Evolutionary conservation across 345 rosid genomes (phyloP).

Genomic region (Isatis tinctoria): DNA sequence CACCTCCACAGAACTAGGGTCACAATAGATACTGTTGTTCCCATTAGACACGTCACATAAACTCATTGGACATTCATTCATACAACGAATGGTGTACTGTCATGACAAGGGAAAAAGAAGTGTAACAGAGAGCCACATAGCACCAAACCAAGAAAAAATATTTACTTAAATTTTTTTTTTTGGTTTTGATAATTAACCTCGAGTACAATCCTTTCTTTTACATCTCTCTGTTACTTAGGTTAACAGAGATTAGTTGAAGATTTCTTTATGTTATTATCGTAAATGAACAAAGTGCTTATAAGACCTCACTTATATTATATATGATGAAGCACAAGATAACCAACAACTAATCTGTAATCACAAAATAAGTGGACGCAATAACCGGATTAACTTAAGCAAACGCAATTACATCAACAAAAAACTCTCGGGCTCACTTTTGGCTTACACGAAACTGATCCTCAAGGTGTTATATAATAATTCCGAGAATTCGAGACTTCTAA

Average conservation of each 20-base stretch:
- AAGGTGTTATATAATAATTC: background rate
- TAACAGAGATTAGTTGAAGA: background rate
- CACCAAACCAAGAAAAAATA: background rate
- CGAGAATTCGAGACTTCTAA: background rate
- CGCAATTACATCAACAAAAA: background rate
- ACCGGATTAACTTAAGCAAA: too few relatives aligned
- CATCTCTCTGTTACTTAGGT: too few relatives aligned
- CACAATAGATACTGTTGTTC: background rate
- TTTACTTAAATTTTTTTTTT: background rate
- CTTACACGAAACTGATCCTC: slow-evolving; percentile 19
- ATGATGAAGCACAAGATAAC: background rate
- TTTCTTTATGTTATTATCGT: background rate
- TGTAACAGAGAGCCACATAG: background rate
- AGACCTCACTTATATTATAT: background rate
- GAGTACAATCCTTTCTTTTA: background rate
- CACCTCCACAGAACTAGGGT: background rate
- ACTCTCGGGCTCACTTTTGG: background rate
- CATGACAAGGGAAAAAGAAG: background rate
- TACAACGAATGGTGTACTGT: background rate
- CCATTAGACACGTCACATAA: background rate
- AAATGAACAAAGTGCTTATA: background rate
- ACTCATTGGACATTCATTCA: background rate
- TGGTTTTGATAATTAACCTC: too few relatives aligned
- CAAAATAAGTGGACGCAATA: background rate
- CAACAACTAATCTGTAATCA: background rate